Evolutionary conservation across 2,329 filamentous ascomycete species (phyloP).

Genomic region (Fusarium verrucosum): DNA sequence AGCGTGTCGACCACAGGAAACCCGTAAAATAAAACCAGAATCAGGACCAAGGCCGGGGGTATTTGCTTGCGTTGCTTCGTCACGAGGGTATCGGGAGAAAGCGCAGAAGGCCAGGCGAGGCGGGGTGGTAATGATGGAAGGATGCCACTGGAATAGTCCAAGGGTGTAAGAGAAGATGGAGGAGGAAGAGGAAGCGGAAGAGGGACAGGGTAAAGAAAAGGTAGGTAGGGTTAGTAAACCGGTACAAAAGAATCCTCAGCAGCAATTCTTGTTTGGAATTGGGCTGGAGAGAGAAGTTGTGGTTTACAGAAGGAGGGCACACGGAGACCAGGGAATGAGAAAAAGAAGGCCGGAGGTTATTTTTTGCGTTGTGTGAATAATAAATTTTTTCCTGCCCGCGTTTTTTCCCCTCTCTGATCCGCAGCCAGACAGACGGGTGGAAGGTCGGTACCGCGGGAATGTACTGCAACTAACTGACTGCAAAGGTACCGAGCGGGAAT

Average conservation of each 20-base stretch:
- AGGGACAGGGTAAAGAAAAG: neutral
- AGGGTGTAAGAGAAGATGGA: conserved; percentile 12
- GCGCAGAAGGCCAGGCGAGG: conserved; percentile 14
- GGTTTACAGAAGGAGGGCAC: conserved; percentile 44
- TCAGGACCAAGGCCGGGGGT: conserved; percentile 5
- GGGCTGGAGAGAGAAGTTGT: conserved; percentile 43
- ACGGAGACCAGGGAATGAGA: conserved; percentile 39
- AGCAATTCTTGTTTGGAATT: conserved; percentile 45
- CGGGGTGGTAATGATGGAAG: conserved; percentile 20
- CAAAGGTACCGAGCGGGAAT: conserved; percentile 39
- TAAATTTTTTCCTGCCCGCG: conserved; percentile 51
- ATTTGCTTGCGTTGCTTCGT: conserved; percentile 29
- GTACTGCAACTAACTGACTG: conserved; percentile 29
- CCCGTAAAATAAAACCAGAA: conserved; percentile 6
- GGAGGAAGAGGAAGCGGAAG: conserved; percentile 14
- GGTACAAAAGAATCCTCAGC: conserved; percentile 33
- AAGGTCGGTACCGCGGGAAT: conserved; percentile 22
- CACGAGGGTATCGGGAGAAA: conserved; percentile 25
- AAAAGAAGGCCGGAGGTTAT: conserved; percentile 48
- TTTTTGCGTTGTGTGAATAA: conserved; percentile 55
- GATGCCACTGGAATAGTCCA: conserved; percentile 6
- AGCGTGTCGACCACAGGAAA: conserved; percentile 23
- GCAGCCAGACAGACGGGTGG: neutral
- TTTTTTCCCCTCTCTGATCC: conserved; percentile 43
- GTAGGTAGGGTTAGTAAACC: conserved; percentile 3